Percentiles rank a stretch among this genome's conserved stretches.
These are phyloP conservation scores for Boechera divaricarpa DNA, from an alignment of 345 rosid genomes.

Conservation along the genomic window DNA sequence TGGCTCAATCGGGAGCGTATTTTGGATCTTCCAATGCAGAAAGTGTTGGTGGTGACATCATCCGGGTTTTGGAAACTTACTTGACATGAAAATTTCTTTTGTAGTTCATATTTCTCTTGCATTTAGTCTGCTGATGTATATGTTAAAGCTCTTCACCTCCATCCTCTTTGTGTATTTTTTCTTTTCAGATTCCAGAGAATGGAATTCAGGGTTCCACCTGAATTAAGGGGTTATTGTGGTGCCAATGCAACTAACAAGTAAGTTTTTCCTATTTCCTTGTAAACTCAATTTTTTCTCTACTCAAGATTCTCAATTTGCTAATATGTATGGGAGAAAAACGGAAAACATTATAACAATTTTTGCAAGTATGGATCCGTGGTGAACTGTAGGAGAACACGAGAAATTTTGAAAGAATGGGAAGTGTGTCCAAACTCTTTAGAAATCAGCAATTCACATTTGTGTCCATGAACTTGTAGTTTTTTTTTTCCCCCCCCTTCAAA, in stretches of 20 bases:
- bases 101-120: not conserved
- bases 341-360: not conserved
- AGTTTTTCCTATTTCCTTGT: conserved; percentile 38
- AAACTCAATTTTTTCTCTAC: not conserved
- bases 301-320: not conserved
- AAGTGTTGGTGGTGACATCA: not conserved
- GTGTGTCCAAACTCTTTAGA: conserved; percentile 1
- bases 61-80: not conserved
- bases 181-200: conserved; percentile 81
- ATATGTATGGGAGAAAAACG: not conserved
- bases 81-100: conserved; percentile 4
- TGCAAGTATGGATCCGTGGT: conserved; percentile 1
- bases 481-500: not conserved
- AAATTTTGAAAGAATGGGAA: conserved; percentile 4
- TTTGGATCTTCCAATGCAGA: conserved; percentile 15
- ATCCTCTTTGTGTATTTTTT: conserved; percentile 10
- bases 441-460: not conserved
- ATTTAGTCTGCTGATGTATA: conserved; percentile 4
- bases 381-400: not conserved
- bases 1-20: not conserved
- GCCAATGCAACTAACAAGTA: conserved; percentile 58
- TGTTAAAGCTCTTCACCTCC: conserved; percentile 9
- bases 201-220: conserved; percentile 87
- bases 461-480: not conserved
- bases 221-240: conserved; percentile 65